Percentiles rank a stretch among this genome's conserved stretches.
These are phyloP conservation scores for Podila verticillata DNA, from an alignment of 192 early-diverging fungal species.

Conservation along the genomic window DNA sequence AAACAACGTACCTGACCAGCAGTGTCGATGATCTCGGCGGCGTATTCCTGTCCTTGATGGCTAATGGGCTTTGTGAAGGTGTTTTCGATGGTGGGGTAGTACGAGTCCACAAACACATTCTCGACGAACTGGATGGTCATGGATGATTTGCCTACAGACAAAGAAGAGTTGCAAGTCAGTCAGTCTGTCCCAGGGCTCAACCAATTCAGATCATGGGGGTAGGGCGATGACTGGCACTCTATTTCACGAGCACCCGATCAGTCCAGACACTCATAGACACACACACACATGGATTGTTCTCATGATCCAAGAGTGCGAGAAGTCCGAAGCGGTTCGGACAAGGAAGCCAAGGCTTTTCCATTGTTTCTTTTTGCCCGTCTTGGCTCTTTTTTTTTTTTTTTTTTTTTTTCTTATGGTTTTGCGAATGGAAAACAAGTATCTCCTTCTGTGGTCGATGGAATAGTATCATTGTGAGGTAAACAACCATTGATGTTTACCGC, in stretches of 20 bases:
- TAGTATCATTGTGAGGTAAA: background rate
- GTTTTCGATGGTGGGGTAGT: conserved; percentile 97
- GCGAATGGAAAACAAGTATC: no score
- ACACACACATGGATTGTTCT: no score
- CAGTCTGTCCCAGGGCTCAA: no score
- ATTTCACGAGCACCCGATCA: background rate
- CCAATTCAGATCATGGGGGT: background rate
- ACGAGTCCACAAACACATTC: conserved; percentile 89
- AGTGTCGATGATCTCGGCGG: conserved; percentile 93
- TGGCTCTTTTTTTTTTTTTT: no score
- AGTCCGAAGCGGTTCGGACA: background rate
- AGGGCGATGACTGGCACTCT: background rate
- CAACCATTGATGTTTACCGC: background rate
- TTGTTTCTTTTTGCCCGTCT: no score
- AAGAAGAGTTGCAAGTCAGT: background rate
- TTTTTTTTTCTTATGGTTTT: background rate
- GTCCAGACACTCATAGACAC: no score
- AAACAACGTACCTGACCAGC: conserved; percentile 82
- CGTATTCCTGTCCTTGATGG: conserved; percentile 85
- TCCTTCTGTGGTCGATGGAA: background rate
- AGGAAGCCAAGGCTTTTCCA: no score
- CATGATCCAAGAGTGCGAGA: background rate
- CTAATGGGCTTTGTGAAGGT: conserved; percentile 89
- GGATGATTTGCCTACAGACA: conserved; percentile 79
- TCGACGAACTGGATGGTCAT: conserved; percentile 94